A percentile compares a stretch with the other conserved stretches of the same genome.
Evolutionary conservation across 176 grass and related monocot genomes (phyloP).

Genomic region (Melocanna baccifera): DNA sequence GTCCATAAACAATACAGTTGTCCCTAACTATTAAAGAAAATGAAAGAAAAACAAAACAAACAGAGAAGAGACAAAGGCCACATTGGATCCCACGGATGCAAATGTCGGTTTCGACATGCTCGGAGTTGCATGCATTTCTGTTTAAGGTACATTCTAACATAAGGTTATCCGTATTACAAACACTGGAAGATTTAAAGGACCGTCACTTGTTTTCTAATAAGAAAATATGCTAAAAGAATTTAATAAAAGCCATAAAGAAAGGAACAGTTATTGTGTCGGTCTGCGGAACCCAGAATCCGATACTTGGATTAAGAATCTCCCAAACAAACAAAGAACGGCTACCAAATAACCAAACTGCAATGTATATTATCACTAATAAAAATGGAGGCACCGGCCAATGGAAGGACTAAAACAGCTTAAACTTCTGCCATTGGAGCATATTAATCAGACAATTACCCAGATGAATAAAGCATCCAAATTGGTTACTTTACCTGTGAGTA

Average conservation of each 20-base stretch:
- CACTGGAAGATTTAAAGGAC: background rate
- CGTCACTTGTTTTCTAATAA: background rate
- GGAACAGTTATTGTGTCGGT: background rate
- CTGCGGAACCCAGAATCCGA: background rate
- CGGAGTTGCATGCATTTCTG: background rate
- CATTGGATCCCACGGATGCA: background rate
- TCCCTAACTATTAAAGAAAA: background rate
- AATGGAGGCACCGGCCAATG: background rate
- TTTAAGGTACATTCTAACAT: background rate
- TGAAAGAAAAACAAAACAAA: constrained; percentile 8
- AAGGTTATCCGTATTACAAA: background rate
- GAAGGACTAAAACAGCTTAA: background rate
- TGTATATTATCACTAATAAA: background rate
- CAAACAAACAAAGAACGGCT: background rate
- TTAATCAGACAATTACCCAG: background rate
- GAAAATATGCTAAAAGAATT: background rate
- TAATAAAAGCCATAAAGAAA: background rate
- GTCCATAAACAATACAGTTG: constrained; percentile 17
- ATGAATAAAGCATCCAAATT: background rate
- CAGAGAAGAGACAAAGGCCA: background rate
- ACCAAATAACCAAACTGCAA: background rate
- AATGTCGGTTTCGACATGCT: constrained; percentile 9
- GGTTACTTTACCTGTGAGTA: background rate
- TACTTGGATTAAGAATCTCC: background rate
- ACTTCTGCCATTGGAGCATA: background rate